A percentile compares a stretch with the other conserved stretches of the same genome.
phyloP scores from a whole-genome alignment of 257 asterid species.

The Linderniella brevidens region DNA sequence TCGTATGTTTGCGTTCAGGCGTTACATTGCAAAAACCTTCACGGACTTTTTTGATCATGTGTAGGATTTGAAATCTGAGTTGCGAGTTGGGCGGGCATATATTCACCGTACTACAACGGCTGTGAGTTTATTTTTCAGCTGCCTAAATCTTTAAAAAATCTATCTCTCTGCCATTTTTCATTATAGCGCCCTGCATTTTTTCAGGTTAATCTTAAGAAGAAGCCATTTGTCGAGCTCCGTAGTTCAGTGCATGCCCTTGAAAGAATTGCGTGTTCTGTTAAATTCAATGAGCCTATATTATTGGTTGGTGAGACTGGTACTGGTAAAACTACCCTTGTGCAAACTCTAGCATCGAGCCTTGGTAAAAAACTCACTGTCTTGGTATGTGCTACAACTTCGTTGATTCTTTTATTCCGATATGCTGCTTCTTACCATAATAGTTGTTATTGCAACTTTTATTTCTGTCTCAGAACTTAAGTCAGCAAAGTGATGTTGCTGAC shows the following conservation, averaged over 20 bases:
- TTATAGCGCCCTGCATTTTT: constrained; percentile 2
- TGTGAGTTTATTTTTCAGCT: constrained; percentile 24
- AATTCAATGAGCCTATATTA: constrained; percentile 78
- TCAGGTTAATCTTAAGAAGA: constrained; percentile 36
- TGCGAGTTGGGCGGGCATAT: constrained; percentile 49
- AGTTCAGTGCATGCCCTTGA: constrained; percentile 70
- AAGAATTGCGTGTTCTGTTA: constrained; percentile 75
- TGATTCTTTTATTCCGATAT: constrained; percentile 2
- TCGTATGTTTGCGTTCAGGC: constrained; percentile 2
- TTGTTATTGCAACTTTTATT: constrained; percentile 11
- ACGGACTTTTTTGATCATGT: constrained; percentile 12
- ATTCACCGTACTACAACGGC: constrained; percentile 25
- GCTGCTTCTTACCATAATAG: constrained; percentile 6
- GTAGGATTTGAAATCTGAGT: constrained; percentile 34
- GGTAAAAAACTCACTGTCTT: constrained; percentile 78
- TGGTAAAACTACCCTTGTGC: constrained; percentile 96
- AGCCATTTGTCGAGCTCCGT: constrained; percentile 67
- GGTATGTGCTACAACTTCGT: constrained; percentile 34
- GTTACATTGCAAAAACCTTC: constrained; percentile 7
- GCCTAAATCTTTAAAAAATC: constrained; percentile 2
- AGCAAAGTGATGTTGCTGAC: constrained; percentile 90
- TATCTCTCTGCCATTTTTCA: neutral
- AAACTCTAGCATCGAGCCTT: constrained; percentile 55
- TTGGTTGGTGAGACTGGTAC: constrained; percentile 99
- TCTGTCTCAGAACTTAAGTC: constrained; percentile 74